These are phyloP conservation scores for Epichloe typhina DNA, from an alignment of 2,329 filamentous ascomycete species.

Conservation along the genomic window DNA sequence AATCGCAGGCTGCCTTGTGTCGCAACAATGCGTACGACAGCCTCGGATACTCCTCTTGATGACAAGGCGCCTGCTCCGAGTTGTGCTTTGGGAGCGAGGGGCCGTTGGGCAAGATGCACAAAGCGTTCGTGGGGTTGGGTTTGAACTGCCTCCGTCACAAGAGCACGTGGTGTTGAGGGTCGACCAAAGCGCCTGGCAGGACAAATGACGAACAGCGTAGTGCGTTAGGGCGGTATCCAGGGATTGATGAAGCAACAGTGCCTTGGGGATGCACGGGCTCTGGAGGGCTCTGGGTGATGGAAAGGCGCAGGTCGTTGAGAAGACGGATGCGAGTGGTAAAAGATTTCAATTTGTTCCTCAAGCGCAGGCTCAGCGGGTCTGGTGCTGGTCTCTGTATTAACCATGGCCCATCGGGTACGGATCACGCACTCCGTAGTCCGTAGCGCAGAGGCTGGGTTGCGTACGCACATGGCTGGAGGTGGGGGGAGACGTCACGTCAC, in stretches of 20 bases:
- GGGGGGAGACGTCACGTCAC: too few relatives aligned
- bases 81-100: not conserved
- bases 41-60: not conserved
- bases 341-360: too few relatives aligned
- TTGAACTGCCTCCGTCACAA: slow-evolving; percentile 1
- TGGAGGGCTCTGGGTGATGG: not conserved
- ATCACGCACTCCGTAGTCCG: too few relatives aligned
- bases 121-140: slow-evolving; percentile 1
- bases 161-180: not conserved
- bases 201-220: slow-evolving; percentile 1
- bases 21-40: not conserved
- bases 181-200: not conserved
- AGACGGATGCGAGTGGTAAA: not conserved
- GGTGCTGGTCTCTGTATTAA: too few relatives aligned
- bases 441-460: too few relatives aligned
- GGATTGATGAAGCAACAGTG: not conserved
- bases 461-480: too few relatives aligned
- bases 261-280: not conserved
- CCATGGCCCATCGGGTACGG: too few relatives aligned
- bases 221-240: not conserved
- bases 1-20: not conserved
- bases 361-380: too few relatives aligned
- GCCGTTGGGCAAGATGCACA: not conserved
- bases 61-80: not conserved
- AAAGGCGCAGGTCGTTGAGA: not conserved